Evolutionary conservation across 208 protist genomes (phyloP), one percentile per base, ranked within the genome.

Genomic region (Borovskyia barvae): DNA sequence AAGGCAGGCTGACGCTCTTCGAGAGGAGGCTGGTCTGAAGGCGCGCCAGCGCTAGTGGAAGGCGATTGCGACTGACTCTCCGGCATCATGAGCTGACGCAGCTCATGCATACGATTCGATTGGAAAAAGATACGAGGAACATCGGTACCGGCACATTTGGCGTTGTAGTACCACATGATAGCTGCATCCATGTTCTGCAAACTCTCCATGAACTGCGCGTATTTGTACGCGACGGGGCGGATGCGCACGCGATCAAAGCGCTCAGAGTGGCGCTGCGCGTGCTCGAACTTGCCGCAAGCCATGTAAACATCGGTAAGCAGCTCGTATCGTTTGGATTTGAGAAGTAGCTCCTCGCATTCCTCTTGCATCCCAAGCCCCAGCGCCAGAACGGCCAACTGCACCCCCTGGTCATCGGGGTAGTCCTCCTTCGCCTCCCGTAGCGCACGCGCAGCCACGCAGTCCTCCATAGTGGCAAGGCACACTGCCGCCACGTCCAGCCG

Each of bases 381-480:
- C n/a, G 97, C 97, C 17, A 99, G 77, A 24, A 85, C 87, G 39
- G 96, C 97, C 20, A 98, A 57, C 55, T 96, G 90, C 37, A 97
- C 90, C 15, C 94, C 85, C 40, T 86, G 80, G 36, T 97, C 86
- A 11, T 79, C 60, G n/a, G 85, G 81, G 45, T 94, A 90, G 30
- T 94, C 82, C 30, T 87, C 74, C 17, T 74, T 68, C 2, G 88
- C 79, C 69, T 97, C 78, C 6, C 96, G 85, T 45, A 98, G 72
- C 15, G 90, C 80, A n/a, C 86, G 76, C 0, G 90, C 92, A 1
- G 85, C 94, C 20, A 89, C 79, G 66, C 90, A 92, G 62, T 98
- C 82, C 30, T 94, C 83, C 91, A 98, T 98, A 47, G 97, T 96
- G 2, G 92, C 88, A 14, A 98, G 74, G 69, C 96, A 98, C 61